These are phyloP conservation scores for Endocladia muricata DNA, from an alignment of 31 red algal genomes.

Conservation along the genomic window DNA sequence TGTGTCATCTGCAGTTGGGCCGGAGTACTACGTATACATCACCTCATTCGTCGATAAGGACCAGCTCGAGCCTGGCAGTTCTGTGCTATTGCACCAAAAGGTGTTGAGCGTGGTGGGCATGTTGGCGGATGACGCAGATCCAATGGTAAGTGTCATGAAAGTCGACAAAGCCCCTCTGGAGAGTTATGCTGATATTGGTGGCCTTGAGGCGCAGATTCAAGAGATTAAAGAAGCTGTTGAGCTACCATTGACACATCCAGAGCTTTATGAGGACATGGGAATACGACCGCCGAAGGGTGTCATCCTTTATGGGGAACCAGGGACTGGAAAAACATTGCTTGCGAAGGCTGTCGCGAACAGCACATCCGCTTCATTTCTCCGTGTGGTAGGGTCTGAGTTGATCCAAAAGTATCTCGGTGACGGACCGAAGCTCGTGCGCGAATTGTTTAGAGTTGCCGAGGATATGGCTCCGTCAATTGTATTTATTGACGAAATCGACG, in stretches of 20 bases:
- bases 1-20: slow-evolving; percentile 94
- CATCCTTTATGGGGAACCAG: slow-evolving; percentile 97
- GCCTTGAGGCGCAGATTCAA: slow-evolving; percentile 95
- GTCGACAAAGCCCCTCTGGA: slow-evolving; percentile 98
- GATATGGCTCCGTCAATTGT: slow-evolving; percentile 99
- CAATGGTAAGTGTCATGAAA: slow-evolving; percentile 98
- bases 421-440: slow-evolving; percentile 84
- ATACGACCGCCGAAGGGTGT: slow-evolving; percentile 97
- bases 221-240: slow-evolving; percentile 99
- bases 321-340: slow-evolving; percentile 98
- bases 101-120: slow-evolving; percentile 93
- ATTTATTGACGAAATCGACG: slow-evolving; percentile 99
- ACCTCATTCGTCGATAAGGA: slow-evolving; percentile 98
- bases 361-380: slow-evolving; percentile 96
- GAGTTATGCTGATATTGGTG: slow-evolving; percentile 99
- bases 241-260: slow-evolving; percentile 97
- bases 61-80: slow-evolving; percentile 90
- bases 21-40: slow-evolving; percentile 99
- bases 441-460: slow-evolving; percentile 98
- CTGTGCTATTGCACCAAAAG: slow-evolving; percentile 97
- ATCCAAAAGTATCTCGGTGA: slow-evolving; percentile 97
- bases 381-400: slow-evolving; percentile 97
- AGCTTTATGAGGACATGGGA: slow-evolving; percentile 96
- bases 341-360: slow-evolving; percentile 96
- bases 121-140: slow-evolving; percentile 94